Evolutionary conservation across 148 eudicot species (phyloP).

Genomic region (Nepenthes gracilis): DNA sequence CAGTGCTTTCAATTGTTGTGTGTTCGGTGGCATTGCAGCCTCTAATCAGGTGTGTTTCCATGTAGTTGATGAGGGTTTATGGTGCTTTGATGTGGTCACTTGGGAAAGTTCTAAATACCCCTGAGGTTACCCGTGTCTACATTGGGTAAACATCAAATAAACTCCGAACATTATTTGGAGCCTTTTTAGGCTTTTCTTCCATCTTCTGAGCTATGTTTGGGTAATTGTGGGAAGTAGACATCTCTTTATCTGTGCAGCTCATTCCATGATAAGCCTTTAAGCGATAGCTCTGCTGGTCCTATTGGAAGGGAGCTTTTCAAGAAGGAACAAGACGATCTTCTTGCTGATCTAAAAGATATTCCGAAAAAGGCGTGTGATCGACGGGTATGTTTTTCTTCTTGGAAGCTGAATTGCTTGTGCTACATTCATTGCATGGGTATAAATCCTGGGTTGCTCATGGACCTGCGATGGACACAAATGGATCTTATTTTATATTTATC

Average conservation of each 20-base stretch:
- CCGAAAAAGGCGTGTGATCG: conserved; percentile 97
- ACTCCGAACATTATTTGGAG: no score
- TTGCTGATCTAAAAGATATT: conserved; percentile 71
- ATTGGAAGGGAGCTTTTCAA: conserved; percentile 76
- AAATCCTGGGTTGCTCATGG: neutral
- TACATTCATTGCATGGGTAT: neutral
- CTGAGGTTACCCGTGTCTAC: conserved; percentile 84
- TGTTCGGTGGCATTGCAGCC: neutral
- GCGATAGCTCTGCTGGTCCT: conserved; percentile 49
- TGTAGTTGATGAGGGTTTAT: conserved; percentile 85
- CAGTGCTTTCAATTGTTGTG: neutral
- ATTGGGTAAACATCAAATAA: conserved; percentile 41
- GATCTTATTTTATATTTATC: neutral
- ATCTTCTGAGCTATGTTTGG: neutral
- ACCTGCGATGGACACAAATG: neutral
- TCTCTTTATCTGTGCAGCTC: conserved; percentile 35
- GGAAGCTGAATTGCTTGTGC: neutral
- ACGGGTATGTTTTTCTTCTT: conserved; percentile 32
- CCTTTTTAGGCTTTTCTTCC: neutral
- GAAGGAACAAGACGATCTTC: conserved; percentile 88
- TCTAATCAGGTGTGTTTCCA: neutral
- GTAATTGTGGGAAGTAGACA: neutral
- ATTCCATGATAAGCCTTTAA: conserved; percentile 73
- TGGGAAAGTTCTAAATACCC: conserved; percentile 82
- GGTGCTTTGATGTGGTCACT: conserved; percentile 98